Evolutionary conservation across 768 basidiomycete species (phyloP), one percentile per base, ranked within the genome.

Genomic region (Suillus plorans): DNA sequence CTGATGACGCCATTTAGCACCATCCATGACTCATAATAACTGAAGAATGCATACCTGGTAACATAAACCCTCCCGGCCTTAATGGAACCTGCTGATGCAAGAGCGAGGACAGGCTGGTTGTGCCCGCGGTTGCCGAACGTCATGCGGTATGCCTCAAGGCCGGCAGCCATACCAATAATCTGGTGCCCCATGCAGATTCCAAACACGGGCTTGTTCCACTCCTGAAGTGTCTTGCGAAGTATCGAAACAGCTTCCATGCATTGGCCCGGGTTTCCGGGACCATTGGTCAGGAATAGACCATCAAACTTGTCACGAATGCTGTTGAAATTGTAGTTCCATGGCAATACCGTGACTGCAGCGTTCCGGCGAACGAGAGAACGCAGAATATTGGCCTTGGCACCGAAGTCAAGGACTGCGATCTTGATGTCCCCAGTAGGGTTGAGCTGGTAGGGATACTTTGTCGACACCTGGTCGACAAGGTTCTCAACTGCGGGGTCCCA

Each of bases 101-200:
- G 82, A 36, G 97, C 97, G 52, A 99, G 84, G 14, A 99, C 97
- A 37, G 97, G 97, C 76, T 99, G 97, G 76, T 99, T 99, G 78
- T 99, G 97, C 20, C 97, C 97, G 69, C 97, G 90, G 76, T 99
- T 98, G n/a, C 97, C 97, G 74, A 99, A 99, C 12, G 90, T 95
- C 97, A 99, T 99, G 53, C 97, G 86, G 77, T 99, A 98, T 22
- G 96, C 94, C 69, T 97, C 96, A 62, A 98, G 77, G 25, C 97
- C 97, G 28, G 95, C 97, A 34, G 97, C 97, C 84, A 99, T 92
- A 58, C 97, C 97, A 69, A 99, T 92, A 70, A 99, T 86, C 78
- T 99, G 97, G 75, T 99, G 94, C 60, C 97, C 97, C 97, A 99
- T 99, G 79, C 97, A 99, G 69, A 99, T 96, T 62, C 97, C 97